A percentile compares a stretch with the other conserved stretches of the same genome.
Conservation (phyloP, 73 alveolate species). For the Paramecium sonneborni region DNA sequence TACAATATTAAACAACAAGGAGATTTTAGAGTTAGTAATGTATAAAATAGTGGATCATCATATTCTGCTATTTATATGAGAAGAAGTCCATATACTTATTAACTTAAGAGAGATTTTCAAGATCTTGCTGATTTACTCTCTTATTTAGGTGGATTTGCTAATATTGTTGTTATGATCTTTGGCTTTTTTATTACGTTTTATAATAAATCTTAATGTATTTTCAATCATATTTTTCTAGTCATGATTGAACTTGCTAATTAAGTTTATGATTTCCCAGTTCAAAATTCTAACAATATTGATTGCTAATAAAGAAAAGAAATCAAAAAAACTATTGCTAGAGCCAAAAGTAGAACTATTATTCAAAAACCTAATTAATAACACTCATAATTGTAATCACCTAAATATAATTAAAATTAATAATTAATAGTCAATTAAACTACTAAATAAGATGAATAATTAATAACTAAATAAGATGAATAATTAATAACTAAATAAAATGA, state of each 20-base stretch:
- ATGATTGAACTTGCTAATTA: slow-evolving; percentile 31
- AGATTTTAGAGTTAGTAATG: slow-evolving; percentile 32
- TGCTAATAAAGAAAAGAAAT: not conserved
- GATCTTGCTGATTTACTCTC: slow-evolving; percentile 37
- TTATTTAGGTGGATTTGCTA: slow-evolving; percentile 6
- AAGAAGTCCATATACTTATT: slow-evolving; percentile 14
- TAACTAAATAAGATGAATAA: not conserved
- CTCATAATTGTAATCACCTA: not conserved
- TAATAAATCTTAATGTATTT: slow-evolving; percentile 1
- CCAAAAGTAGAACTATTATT: not conserved
- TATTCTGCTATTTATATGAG: slow-evolving; percentile 30
- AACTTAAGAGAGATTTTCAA: slow-evolving; percentile 6
- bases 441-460: not conserved
- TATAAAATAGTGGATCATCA: not conserved
- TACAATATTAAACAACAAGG: not conserved
- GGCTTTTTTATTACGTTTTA: not conserved
- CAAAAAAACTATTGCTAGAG: not conserved
- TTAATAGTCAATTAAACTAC: not conserved
- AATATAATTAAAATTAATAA: not conserved
- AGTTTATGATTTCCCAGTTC: slow-evolving; percentile 1
- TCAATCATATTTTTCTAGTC: not conserved
- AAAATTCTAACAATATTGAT: not conserved
- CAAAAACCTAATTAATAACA: not conserved
- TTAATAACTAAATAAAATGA: not conserved
- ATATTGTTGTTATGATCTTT: not conserved